phyloP scores from a whole-genome alignment of 2,329 filamentous ascomycete genomes.

The Xylariales sp. region DNA sequence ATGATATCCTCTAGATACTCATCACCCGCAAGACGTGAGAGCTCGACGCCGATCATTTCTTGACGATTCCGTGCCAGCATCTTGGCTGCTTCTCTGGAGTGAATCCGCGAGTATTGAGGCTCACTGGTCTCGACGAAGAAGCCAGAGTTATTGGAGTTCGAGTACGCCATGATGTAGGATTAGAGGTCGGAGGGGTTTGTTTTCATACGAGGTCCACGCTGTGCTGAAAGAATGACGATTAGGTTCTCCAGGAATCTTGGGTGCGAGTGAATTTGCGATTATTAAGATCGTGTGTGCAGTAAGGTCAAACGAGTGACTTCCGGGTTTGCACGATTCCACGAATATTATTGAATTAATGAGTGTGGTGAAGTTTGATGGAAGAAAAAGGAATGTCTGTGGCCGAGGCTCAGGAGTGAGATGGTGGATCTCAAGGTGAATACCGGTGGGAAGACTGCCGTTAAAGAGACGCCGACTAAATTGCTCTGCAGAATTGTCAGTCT shows the following conservation, averaged over 20 bases:
- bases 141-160: slow-evolving; percentile 36
- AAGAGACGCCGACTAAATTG: slow-evolving; percentile 39
- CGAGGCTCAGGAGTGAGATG: slow-evolving; percentile 31
- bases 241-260: slow-evolving; percentile 50
- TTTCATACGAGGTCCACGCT: slow-evolving; percentile 19
- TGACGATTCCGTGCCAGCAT: slow-evolving; percentile 78
- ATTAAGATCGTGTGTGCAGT: slow-evolving; percentile 30
- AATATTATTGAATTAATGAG: slow-evolving; percentile 43
- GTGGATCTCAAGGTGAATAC: slow-evolving; percentile 23
- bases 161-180: slow-evolving; percentile 41
- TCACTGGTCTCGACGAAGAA: slow-evolving; percentile 57
- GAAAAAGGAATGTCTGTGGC: slow-evolving; percentile 54
- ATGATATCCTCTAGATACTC: slow-evolving; percentile 95
- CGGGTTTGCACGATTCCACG: neutral
- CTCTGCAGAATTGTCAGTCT: slow-evolving; percentile 29
- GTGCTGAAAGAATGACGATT: slow-evolving; percentile 39
- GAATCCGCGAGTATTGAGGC: slow-evolving; percentile 50
- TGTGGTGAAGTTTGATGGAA: slow-evolving; percentile 39
- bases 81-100: slow-evolving; percentile 70
- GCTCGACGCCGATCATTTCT: slow-evolving; percentile 81
- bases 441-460: slow-evolving; percentile 42
- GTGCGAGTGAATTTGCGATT: slow-evolving; percentile 17
- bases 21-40: slow-evolving; percentile 78
- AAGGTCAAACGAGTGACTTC: slow-evolving; percentile 36
- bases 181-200: slow-evolving; percentile 15